Conservation (phyloP, 1,139 yeast genomes). For the Groenewaldozyma auringiensis region DNA sequence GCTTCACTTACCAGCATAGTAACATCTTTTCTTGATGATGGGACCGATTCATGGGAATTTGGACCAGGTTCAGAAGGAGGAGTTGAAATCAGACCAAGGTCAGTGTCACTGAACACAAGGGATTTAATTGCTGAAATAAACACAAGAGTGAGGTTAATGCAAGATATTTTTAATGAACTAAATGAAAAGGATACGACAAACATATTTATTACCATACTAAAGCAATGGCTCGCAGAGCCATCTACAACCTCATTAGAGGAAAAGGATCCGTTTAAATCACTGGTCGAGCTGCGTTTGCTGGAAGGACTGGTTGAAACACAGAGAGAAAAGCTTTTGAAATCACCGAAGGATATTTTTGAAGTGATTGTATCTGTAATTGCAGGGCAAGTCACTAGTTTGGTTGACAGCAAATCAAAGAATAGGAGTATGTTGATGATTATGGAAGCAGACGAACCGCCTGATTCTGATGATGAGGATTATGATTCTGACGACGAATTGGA, state of each 20-base stretch:
- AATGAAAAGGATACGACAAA: conserved; percentile 42
- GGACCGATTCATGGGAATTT: conserved; percentile 43
- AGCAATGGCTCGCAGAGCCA: conserved; percentile 45
- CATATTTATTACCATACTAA: conserved; percentile 47
- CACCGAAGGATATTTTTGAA: conserved; percentile 52
- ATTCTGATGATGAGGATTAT: conserved; percentile 19
- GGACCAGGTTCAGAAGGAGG: conserved; percentile 44
- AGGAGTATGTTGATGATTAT: not conserved
- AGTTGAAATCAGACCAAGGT: conserved; percentile 38
- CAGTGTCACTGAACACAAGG: conserved; percentile 11
- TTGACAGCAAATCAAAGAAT: conserved; percentile 8
- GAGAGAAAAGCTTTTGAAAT: conserved; percentile 52
- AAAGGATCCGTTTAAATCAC: conserved; percentile 46
- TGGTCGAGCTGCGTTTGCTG: conserved; percentile 56
- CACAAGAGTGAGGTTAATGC: conserved; percentile 39
- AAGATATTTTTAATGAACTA: conserved; percentile 42
- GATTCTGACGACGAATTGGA: conserved; percentile 25
- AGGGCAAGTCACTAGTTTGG: conserved; percentile 19
- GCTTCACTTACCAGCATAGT: conserved; percentile 25
- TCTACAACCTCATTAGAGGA: conserved; percentile 23
- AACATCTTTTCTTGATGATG: conserved; percentile 42
- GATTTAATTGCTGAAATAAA: conserved; percentile 44
- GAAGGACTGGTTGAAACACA: conserved; percentile 57
- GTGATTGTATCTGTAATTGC: conserved; percentile 46
- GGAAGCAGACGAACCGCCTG: not conserved